These are phyloP conservation scores for Chlorophyllum brunneum DNA, from an alignment of 768 basidiomycete genomes.

Conservation along the genomic window DNA sequence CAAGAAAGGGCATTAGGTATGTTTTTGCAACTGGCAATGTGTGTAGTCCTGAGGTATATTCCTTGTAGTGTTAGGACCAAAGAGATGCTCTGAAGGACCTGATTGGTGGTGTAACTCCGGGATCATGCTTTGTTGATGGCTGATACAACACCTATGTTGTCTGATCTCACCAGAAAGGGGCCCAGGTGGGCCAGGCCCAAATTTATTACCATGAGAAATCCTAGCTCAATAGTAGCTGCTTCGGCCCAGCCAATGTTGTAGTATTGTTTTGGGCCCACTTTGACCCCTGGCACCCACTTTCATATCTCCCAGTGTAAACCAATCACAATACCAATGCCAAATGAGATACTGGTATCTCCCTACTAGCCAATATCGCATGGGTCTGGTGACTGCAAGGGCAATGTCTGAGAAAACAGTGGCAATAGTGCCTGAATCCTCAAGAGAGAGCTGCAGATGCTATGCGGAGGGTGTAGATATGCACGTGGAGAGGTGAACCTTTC, in stretches of 20 bases:
- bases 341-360: slow-evolving; percentile 32
- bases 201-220: slow-evolving; percentile 15
- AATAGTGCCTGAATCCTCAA: neutral
- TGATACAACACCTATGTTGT: slow-evolving; percentile 30
- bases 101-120: slow-evolving; percentile 7
- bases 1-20: neutral
- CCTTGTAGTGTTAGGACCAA: neutral
- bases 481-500: neutral
- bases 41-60: neutral
- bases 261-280: slow-evolving; percentile 21
- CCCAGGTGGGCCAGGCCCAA: neutral
- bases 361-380: slow-evolving; percentile 27
- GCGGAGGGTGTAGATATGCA: neutral
- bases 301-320: slow-evolving; percentile 25
- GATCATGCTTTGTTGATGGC: slow-evolving; percentile 27
- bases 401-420: neutral
- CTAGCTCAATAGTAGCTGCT: slow-evolving; percentile 32
- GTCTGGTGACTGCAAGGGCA: neutral
- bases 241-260: slow-evolving; percentile 38
- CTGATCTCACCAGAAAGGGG: slow-evolving; percentile 23
- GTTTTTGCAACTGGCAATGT: neutral
- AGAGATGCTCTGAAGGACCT: slow-evolving; percentile 5
- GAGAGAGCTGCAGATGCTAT: neutral
- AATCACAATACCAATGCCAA: slow-evolving; percentile 30
- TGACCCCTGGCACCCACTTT: slow-evolving; percentile 24